phyloP scores from a whole-genome alignment of 2,329 filamentous ascomycete species.

The Thermochaetoides dissita region DNA sequence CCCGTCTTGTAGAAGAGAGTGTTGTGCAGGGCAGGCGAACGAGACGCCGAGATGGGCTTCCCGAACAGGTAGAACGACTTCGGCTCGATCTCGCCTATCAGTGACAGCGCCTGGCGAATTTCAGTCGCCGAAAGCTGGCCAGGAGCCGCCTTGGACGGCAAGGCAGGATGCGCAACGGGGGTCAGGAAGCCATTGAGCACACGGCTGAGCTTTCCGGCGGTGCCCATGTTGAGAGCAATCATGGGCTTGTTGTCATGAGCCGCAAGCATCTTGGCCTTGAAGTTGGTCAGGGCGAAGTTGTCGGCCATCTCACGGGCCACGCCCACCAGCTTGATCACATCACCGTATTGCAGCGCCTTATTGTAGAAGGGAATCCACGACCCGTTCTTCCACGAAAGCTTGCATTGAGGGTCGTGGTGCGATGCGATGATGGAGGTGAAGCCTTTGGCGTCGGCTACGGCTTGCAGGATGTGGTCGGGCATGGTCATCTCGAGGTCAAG shows the following conservation, averaged over 20 bases:
- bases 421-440: conserved; percentile 81
- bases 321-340: conserved; percentile 89
- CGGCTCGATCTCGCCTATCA: conserved; percentile 64
- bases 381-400: conserved; percentile 79
- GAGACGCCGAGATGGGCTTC: conserved; percentile 65
- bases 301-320: conserved; percentile 63
- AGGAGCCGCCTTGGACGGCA: conserved; percentile 89
- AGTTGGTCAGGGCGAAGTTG: conserved; percentile 72
- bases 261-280: conserved; percentile 61
- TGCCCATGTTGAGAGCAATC: conserved; percentile 93
- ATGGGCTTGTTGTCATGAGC: conserved; percentile 62
- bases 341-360: conserved; percentile 73
- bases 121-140: conserved; percentile 85
- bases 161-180: conserved; percentile 73
- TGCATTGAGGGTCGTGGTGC: conserved; percentile 73
- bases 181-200: conserved; percentile 89
- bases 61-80: conserved; percentile 81
- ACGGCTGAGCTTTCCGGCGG: conserved; percentile 72
- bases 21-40: conserved; percentile 84
- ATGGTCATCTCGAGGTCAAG: conserved; percentile 85
- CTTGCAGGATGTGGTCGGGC: conserved; percentile 58
- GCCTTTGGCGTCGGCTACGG: conserved; percentile 52
- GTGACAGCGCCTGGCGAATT: conserved; percentile 62
- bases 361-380: conserved; percentile 89
- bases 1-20: conserved; percentile 62